Conservation (phyloP, 2,329 filamentous ascomycete species). For the Calonectria pseudoreteaudii region DNA sequence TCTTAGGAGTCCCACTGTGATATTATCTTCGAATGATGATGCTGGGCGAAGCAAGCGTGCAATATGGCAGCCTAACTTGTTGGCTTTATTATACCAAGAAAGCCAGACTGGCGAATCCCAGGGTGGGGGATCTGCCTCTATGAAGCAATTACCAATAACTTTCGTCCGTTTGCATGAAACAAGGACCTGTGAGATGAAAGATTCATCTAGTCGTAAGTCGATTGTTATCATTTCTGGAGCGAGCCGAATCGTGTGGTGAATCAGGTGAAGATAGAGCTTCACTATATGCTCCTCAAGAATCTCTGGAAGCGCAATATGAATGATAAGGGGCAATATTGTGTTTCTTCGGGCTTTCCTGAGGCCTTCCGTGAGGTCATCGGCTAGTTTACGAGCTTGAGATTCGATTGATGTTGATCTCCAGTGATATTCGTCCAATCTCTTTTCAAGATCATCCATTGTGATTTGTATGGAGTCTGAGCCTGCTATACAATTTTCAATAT, state of each 20-base stretch:
- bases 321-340: slow-evolving; percentile 69
- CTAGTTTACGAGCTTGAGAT: slow-evolving; percentile 39
- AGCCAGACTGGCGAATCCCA: slow-evolving; percentile 70
- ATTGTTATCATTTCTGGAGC: slow-evolving; percentile 73
- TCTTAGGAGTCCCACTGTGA: slow-evolving; percentile 67
- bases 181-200: slow-evolving; percentile 62
- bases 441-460: slow-evolving; percentile 52
- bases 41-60: slow-evolving; percentile 71
- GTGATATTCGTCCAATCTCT: not conserved
- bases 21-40: slow-evolving; percentile 68
- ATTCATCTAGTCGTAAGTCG: slow-evolving; percentile 68
- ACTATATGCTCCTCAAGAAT: slow-evolving; percentile 30
- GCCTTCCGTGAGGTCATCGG: slow-evolving; percentile 65
- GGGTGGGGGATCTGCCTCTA: slow-evolving; percentile 52
- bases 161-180: slow-evolving; percentile 65
- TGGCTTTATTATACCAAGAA: slow-evolving; percentile 68
- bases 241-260: slow-evolving; percentile 70
- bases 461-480: slow-evolving; percentile 76
- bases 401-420: not conserved
- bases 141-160: slow-evolving; percentile 68
- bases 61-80: slow-evolving; percentile 68
- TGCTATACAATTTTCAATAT: slow-evolving; percentile 74
- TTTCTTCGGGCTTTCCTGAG: slow-evolving; percentile 71
- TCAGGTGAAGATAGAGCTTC: slow-evolving; percentile 63
- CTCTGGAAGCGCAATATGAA: slow-evolving; percentile 57